Conservation (phyloP, 129 eudicot species). For the Centella asiatica region DNA sequence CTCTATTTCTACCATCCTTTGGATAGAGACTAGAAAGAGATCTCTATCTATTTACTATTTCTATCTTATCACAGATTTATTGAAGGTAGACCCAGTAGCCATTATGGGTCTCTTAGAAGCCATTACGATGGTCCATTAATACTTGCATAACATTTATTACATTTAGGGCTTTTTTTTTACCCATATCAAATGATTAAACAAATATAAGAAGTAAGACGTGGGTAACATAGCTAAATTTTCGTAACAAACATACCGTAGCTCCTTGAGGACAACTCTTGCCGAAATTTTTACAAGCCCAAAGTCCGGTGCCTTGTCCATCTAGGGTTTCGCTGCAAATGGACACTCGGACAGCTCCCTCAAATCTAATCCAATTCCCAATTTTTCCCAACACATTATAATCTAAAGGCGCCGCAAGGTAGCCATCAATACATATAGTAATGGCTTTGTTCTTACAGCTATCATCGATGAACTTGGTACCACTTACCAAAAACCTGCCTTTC, state of each 20-base stretch:
- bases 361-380: slow-evolving; percentile 35
- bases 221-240: too few species aligned
- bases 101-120: too few species aligned
- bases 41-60: too few species aligned
- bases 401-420: slow-evolving; percentile 51
- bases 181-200: background rate
- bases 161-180: too few species aligned
- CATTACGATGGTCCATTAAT: too few species aligned
- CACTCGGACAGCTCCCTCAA: slow-evolving; percentile 6
- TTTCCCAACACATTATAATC: slow-evolving; percentile 36
- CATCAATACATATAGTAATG: slow-evolving; percentile 41
- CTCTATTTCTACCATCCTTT: too few species aligned
- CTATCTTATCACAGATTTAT: too few species aligned
- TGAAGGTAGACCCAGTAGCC: too few species aligned
- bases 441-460: slow-evolving; percentile 35
- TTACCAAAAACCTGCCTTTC: slow-evolving; percentile 44
- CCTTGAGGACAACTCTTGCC: slow-evolving; percentile 1
- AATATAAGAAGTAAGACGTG: too few species aligned
- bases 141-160: too few species aligned
- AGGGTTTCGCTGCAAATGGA: background rate
- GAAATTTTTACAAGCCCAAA: background rate
- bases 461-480: slow-evolving; percentile 19
- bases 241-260: background rate
- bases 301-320: background rate
- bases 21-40: too few species aligned